phyloP scores from a whole-genome alignment of 257 asterid species.

The Cynanchum wilfordii region DNA sequence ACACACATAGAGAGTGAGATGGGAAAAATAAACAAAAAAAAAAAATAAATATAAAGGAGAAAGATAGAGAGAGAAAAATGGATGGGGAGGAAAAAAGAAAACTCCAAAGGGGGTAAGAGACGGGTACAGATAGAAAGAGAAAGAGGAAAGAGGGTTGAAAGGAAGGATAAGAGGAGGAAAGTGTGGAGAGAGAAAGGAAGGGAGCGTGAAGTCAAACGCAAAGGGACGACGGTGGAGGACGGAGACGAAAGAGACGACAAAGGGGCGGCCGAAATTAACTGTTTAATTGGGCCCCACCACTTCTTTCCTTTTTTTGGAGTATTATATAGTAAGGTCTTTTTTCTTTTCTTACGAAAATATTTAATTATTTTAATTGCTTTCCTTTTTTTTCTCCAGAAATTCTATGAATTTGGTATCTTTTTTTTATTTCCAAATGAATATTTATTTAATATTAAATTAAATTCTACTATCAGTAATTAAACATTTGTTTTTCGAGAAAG shows the following conservation, averaged over 20 bases:
- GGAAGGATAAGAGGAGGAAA: not conserved
- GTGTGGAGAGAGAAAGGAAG: not conserved
- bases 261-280: constrained; percentile 32
- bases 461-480: too few relatives aligned
- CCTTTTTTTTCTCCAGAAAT: too few relatives aligned
- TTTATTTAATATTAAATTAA: too few relatives aligned
- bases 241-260: constrained; percentile 38
- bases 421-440: too few relatives aligned
- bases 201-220: constrained; percentile 25
- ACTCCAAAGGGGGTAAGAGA: not conserved
- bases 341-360: not conserved
- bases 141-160: not conserved
- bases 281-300: constrained; percentile 20
- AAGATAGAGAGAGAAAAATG: not conserved
- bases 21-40: not conserved
- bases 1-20: not conserved
- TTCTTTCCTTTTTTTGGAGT: not conserved
- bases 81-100: not conserved
- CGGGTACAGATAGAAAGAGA: not conserved
- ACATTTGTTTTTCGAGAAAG: too few relatives aligned
- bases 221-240: constrained; percentile 28
- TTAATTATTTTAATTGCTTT: too few relatives aligned
- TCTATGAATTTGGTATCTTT: too few relatives aligned
- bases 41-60: not conserved
- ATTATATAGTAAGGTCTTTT: not conserved